Percentiles rank a stretch among this genome's conserved stretches.
Evolutionary conservation across 106 monocot genomes (phyloP).

Genomic region (Triglochin maritima): DNA sequence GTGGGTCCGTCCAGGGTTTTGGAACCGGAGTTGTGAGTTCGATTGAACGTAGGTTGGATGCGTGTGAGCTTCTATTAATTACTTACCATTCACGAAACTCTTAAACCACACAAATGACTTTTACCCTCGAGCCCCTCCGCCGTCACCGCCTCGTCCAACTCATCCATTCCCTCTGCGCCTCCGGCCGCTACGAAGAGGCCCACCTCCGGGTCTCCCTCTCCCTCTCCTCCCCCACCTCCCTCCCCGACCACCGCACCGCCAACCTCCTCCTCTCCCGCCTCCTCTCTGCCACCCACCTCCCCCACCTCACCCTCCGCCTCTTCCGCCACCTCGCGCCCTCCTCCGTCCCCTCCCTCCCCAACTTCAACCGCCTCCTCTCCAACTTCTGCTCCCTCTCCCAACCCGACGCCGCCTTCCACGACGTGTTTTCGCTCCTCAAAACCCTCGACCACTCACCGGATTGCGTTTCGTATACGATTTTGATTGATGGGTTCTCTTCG

Average conservation of each 20-base stretch:
- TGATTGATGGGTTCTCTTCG: slow-evolving; percentile 49
- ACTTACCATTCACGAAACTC: no score
- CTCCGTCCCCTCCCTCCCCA: slow-evolving; percentile 43
- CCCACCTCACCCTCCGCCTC: slow-evolving; percentile 39
- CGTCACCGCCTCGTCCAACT: slow-evolving; percentile 56
- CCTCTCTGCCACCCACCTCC: slow-evolving; percentile 36
- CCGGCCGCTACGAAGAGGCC: slow-evolving; percentile 53
- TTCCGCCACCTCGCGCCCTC: slow-evolving; percentile 29
- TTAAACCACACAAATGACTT: no score
- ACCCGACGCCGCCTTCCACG: slow-evolving; percentile 14
- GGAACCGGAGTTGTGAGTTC: slow-evolving; percentile 47
- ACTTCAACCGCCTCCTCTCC: slow-evolving; percentile 55
- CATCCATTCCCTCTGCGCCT: slow-evolving; percentile 52
- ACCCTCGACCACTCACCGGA: slow-evolving; percentile 28
- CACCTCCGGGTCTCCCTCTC: slow-evolving; percentile 62
- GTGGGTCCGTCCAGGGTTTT: slow-evolving; percentile 65
- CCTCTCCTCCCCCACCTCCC: slow-evolving; percentile 5
- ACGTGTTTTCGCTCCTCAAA: slow-evolving; percentile 34
- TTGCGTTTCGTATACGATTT: slow-evolving; percentile 44
- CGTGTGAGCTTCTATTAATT: no score
- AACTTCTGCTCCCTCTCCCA: slow-evolving; percentile 28
- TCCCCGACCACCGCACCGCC: slow-evolving; percentile 45
- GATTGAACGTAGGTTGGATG: no score
- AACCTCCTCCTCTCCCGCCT: slow-evolving; percentile 52
- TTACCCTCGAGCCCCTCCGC: slow-evolving; percentile 33